A percentile compares a stretch with the other conserved stretches of the same genome.
phyloP scores from a whole-genome alignment of 2,329 filamentous ascomycete species.

The Cytospora schulzeri region DNA sequence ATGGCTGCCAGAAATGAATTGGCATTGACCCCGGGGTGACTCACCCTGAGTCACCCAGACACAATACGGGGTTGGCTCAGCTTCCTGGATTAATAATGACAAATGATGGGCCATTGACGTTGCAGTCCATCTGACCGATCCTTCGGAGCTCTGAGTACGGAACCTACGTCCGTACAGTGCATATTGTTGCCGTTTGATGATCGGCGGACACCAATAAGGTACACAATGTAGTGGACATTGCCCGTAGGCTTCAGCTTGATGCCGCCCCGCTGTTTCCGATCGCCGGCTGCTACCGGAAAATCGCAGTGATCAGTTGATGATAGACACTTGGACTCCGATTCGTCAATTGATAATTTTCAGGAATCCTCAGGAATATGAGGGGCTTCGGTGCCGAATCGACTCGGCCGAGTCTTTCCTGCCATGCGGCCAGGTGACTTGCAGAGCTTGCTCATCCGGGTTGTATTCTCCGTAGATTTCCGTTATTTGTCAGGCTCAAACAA shows the following conservation, averaged over 20 bases:
- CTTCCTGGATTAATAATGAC: constrained; percentile 11
- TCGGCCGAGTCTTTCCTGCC: constrained; percentile 25
- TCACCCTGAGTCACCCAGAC: constrained; percentile 28
- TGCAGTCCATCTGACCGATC: constrained; percentile 20
- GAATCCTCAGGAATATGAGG: background rate
- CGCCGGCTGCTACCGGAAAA: constrained; percentile 16
- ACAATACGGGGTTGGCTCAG: constrained; percentile 1
- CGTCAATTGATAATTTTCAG: constrained; percentile 26
- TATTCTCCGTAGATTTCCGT: constrained; percentile 9
- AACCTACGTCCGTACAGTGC: background rate
- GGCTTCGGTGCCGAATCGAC: background rate
- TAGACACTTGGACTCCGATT: constrained; percentile 7
- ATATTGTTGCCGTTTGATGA: background rate
- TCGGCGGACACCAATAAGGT: constrained; percentile 2
- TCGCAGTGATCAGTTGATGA: constrained; percentile 19
- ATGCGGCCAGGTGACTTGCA: constrained; percentile 22
- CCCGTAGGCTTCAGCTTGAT: constrained; percentile 9
- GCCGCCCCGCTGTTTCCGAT: constrained; percentile 1
- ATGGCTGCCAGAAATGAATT: background rate
- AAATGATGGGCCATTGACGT: background rate
- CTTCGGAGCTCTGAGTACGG: constrained; percentile 26
- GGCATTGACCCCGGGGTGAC: constrained; percentile 21
- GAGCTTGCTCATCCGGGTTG: constrained; percentile 12
- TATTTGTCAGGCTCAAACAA: background rate
- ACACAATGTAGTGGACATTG: background rate